Conservation (phyloP, 495 filamentous ascomycete species). For the Mytilinidion resinicola region DNA sequence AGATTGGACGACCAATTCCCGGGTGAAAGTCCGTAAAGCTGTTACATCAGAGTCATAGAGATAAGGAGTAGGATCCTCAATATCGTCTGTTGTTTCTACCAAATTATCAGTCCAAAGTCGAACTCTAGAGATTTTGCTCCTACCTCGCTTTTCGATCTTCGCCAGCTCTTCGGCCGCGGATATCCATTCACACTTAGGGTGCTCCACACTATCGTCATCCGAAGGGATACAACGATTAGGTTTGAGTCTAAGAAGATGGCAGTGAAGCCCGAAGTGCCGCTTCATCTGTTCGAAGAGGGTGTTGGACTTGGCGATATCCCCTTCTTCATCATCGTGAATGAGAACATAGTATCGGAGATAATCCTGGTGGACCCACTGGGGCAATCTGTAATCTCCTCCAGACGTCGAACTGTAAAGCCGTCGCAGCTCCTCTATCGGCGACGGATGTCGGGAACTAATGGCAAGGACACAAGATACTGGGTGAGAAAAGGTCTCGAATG, state of each 20-base stretch:
- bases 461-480: conserved; percentile 94
- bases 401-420: conserved; percentile 73
- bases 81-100: conserved; percentile 46
- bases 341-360: conserved; percentile 93
- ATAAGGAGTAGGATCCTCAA: conserved; percentile 64
- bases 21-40: conserved; percentile 77
- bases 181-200: conserved; percentile 80
- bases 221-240: conserved; percentile 79
- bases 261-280: conserved; percentile 89
- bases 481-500: conserved; percentile 90
- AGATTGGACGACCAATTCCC: conserved; percentile 89
- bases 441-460: conserved; percentile 76
- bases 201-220: conserved; percentile 81
- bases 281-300: conserved; percentile 96
- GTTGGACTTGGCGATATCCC: conserved; percentile 84
- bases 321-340: conserved; percentile 92
- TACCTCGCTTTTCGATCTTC: conserved; percentile 59
- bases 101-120: not conserved
- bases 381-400: conserved; percentile 58
- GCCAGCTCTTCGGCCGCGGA: conserved; percentile 78
- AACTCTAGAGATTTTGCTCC: too few relatives aligned
- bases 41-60: conserved; percentile 88
- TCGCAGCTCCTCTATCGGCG: conserved; percentile 76
- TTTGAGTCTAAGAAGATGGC: conserved; percentile 79
- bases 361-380: conserved; percentile 78